Percentiles rank a stretch among this genome's conserved stretches.
phyloP scores from a whole-genome alignment of 2,329 filamentous ascomycete species.

The Magnaporthiopsis rhizophila region DNA sequence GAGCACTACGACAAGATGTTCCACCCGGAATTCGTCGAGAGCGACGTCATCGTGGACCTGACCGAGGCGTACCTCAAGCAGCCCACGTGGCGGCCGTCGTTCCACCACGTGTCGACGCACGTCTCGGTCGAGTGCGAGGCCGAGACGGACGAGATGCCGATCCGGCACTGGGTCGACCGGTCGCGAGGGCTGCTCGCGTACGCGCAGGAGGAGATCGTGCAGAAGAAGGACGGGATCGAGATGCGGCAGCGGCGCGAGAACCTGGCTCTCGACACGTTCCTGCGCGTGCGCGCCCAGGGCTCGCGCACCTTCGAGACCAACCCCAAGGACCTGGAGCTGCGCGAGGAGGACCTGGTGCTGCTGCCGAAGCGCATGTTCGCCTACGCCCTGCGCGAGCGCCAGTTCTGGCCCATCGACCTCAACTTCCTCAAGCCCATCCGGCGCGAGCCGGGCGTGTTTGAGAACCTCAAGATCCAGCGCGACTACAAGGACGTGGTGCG shows the following conservation, averaged over 20 bases:
- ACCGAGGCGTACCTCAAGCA: conserved; percentile 12
- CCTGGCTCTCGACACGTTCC: background rate
- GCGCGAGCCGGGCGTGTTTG: conserved; percentile 9
- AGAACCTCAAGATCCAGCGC: conserved; percentile 16
- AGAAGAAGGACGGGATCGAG: background rate
- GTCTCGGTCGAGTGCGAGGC: background rate
- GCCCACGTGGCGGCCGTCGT: background rate
- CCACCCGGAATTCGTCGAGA: conserved; percentile 13
- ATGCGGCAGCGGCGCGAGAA: background rate
- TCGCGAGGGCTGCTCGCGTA: background rate
- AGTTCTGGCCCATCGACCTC: conserved; percentile 13
- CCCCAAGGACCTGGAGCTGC: background rate
- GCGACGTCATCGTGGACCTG: conserved; percentile 20
- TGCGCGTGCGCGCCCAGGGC: background rate
- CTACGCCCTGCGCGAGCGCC: conserved; percentile 18
- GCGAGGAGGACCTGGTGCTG: conserved; percentile 11
- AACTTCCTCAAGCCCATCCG: conserved; percentile 10
- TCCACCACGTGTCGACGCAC: background rate
- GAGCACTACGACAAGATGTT: background rate
- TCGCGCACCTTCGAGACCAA: background rate
- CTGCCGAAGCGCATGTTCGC: conserved; percentile 15
- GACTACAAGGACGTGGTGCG: conserved; percentile 17
- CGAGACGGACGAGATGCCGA: background rate
- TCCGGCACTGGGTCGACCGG: background rate
- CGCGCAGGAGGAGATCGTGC: background rate